Base-by-base conservation (phyloP, 768 basidiomycete genomes). In the Gymnopilus dilepis region DNA sequence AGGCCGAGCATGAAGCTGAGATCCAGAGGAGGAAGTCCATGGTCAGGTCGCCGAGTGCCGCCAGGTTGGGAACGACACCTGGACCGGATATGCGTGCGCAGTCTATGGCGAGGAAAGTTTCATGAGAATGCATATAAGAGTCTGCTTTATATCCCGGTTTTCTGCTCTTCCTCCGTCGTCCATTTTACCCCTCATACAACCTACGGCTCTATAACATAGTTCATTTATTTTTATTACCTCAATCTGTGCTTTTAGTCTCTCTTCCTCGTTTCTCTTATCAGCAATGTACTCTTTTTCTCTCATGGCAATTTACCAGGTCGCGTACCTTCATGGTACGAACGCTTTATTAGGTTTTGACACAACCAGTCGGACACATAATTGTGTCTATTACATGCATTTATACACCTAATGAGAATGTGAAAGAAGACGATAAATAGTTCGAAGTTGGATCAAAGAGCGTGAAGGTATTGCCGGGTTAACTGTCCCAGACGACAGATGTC, bases 41-140 rank as follows among this genome's bases (percentile, higher is more conserved):
- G 7, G 58, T 60, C 24, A 59, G 73, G 12, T 72, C 72, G 13
- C 71, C 71, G 4, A 73, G 72, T 57, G 72, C 63, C 6, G 62
- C 64, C 37, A 42, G 50, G 1, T 43, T 43, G 8, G 53, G 43
- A 17, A 19, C 41, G n/a, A 43, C 52, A 33, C 31, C 30, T 12
- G 30, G 22, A 9, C 28, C 43, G 30, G 40, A 60, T 42, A 56
- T 51, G 11, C 63, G 59, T 54, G 60, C 60, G 4, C 43, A 19
- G 15, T 65, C 63, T 11, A 42, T 61, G 43, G 63, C 59, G 9
- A 30, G 24, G 28, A 43, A 33, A 15, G 58, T 59, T 6, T 56
- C 50, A 2, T 37, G 50, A 37, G n/a, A n/a, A n/a, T n/a, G n/a
- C n/a, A n/a, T n/a, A n/a, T n/a, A n/a, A n/a, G n/a, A n/a, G n/a